phyloP scores from a whole-genome alignment of 768 basidiomycete species.

The Lactarius sp. region DNA sequence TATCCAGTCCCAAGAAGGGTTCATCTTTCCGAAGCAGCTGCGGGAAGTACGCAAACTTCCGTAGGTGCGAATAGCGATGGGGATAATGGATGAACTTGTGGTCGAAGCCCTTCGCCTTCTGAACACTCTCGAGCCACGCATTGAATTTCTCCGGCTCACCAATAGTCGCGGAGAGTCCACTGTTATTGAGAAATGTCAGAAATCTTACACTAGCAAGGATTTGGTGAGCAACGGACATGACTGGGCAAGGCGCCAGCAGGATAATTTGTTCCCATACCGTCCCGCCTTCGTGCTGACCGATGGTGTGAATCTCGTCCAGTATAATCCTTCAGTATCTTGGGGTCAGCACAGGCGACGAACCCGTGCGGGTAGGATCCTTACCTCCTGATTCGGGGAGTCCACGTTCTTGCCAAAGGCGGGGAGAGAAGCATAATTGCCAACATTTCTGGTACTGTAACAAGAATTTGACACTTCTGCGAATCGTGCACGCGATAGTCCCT shows the following conservation, averaged over 20 bases:
- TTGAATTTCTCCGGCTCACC: constrained; percentile 63
- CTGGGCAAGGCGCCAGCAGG: constrained; percentile 61
- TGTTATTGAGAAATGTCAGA: constrained; percentile 27
- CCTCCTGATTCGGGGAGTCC: constrained; percentile 63
- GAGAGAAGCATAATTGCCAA: constrained; percentile 65
- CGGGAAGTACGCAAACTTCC: constrained; percentile 57
- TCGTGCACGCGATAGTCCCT: constrained; percentile 60
- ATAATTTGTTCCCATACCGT: constrained; percentile 74
- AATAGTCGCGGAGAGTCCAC: constrained; percentile 68
- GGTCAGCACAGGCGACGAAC: neutral
- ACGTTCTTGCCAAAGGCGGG: constrained; percentile 53
- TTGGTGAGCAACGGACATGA: constrained; percentile 46
- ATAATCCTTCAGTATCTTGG: constrained; percentile 45
- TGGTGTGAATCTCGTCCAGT: constrained; percentile 62
- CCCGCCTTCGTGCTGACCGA: constrained; percentile 66
- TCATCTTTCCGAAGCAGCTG: constrained; percentile 28
- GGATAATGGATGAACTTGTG: constrained; percentile 59
- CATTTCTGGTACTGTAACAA: constrained; percentile 71
- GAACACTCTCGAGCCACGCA: constrained; percentile 58
- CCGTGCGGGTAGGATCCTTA: constrained; percentile 26
- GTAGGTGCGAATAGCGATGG: constrained; percentile 68
- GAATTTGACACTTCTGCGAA: constrained; percentile 62
- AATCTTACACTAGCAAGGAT: neutral
- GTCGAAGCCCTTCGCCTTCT: constrained; percentile 51
- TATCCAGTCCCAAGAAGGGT: constrained; percentile 37